A percentile compares a stretch with the other conserved stretches of the same genome.
Conservation (phyloP, 2,329 filamentous ascomycete genomes). For the Hymenotorrendiella dingleyae region DNA sequence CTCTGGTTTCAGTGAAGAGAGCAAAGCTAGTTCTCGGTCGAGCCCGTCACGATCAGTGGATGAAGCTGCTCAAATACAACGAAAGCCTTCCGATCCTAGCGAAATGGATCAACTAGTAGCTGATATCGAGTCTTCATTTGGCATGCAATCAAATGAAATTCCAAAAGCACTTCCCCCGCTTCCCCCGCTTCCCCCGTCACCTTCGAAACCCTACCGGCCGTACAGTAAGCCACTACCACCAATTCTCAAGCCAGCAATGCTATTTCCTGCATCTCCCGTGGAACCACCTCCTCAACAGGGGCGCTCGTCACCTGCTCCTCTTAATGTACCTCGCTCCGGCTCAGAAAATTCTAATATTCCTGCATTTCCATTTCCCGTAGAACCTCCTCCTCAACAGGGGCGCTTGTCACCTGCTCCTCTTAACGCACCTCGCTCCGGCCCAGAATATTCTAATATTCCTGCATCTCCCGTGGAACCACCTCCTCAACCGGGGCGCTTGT, state of each 20-base stretch:
- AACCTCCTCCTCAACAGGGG: not conserved
- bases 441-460: too few relatives aligned
- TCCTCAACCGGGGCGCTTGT: conserved; percentile 35
- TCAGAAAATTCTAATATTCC: not conserved
- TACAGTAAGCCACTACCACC: too few relatives aligned
- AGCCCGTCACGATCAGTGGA: conserved; percentile 44
- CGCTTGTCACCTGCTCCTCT: not conserved
- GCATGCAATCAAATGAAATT: too few relatives aligned
- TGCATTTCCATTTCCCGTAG: not conserved
- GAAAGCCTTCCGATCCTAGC: conserved; percentile 32
- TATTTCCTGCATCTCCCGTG: conserved; percentile 5
- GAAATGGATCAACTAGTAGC: conserved; percentile 49
- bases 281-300: not conserved
- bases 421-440: too few relatives aligned
- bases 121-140: conserved; percentile 48
- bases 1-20: conserved; percentile 54
- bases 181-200: conserved; percentile 29
- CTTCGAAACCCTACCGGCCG: conserved; percentile 28
- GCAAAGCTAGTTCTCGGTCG: conserved; percentile 56
- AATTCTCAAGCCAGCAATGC: conserved; percentile 12
- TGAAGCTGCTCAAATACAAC: conserved; percentile 27
- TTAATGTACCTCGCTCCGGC: too few relatives aligned
- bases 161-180: conserved; percentile 43
- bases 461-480: conserved; percentile 44
- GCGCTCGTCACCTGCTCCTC: not conserved